Percentiles rank a stretch among this genome's conserved stretches.
Conservation (phyloP, 2,329 filamentous ascomycete species). For the Aspergillus texensis region DNA sequence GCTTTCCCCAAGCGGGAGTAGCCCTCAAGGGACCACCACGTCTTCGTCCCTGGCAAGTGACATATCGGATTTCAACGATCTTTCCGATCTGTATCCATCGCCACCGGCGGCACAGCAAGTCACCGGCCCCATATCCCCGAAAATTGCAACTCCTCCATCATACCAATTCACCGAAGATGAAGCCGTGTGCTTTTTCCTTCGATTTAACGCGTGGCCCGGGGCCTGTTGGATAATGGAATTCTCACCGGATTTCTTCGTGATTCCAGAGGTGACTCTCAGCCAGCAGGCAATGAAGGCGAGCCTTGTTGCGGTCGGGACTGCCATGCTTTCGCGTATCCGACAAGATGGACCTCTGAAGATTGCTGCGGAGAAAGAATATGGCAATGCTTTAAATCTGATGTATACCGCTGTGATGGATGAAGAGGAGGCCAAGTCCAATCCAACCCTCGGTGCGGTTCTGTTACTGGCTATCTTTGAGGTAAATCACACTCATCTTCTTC, state of each 20-base stretch:
- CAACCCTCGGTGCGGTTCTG: conserved; percentile 57
- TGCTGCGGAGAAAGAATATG: conserved; percentile 57
- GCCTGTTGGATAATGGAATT: conserved; percentile 29
- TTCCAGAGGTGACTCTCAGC: conserved; percentile 25
- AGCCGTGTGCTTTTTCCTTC: conserved; percentile 40
- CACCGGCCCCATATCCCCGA: conserved; percentile 9
- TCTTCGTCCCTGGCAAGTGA: conserved; percentile 6
- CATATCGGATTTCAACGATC: conserved; percentile 22
- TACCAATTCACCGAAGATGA: conserved; percentile 32
- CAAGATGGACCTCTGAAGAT: conserved; percentile 51
- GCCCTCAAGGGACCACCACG: conserved; percentile 5
- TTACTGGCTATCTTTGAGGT: conserved; percentile 66
- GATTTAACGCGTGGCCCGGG: conserved; percentile 36
- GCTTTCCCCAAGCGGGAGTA: conserved; percentile 30
- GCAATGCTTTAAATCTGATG: conserved; percentile 53
- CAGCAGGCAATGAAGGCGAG: conserved; percentile 46
- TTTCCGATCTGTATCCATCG: conserved; percentile 19
- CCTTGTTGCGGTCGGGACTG: conserved; percentile 61
- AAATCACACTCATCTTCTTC: conserved; percentile 10
- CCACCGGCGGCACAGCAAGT: conserved; percentile 19
- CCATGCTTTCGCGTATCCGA: conserved; percentile 59
- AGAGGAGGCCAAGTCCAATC: conserved; percentile 40
- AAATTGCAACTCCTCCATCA: conserved; percentile 28
- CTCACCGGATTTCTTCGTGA: conserved; percentile 25
- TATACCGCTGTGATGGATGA: conserved; percentile 36